Evolutionary conservation across 208 protist genomes (phyloP).

Genomic region (Tritrichomonas musculus): DNA sequence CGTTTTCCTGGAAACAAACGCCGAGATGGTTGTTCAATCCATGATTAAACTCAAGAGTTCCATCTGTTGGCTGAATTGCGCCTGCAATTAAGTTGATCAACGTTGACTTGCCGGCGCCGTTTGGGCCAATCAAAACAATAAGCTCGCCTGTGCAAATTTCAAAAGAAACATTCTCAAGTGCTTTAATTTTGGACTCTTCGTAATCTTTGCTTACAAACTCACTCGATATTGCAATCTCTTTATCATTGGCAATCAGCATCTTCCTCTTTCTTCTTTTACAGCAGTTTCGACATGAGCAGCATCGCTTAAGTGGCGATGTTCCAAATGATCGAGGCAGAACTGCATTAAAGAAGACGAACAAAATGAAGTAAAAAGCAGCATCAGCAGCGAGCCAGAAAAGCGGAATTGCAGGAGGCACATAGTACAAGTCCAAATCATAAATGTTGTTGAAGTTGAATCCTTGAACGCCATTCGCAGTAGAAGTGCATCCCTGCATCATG

Average conservation of each 20-base stretch:
- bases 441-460: background rate
- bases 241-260: background rate
- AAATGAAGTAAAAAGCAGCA: background rate
- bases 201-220: background rate
- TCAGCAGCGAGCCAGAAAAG: background rate
- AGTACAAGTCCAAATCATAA: too few species aligned
- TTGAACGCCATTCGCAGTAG: too few species aligned
- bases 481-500: background rate
- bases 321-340: background rate
- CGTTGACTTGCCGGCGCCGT: conserved; percentile 21
- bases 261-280: too few species aligned
- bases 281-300: background rate
- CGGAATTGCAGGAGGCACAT: background rate
- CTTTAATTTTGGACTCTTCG: background rate
- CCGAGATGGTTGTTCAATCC: background rate
- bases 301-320: background rate
- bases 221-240: background rate
- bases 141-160: background rate
- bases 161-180: background rate
- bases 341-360: background rate
- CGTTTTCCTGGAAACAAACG: background rate
- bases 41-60: background rate
- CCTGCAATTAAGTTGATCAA: background rate
- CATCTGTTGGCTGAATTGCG: background rate
- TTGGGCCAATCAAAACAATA: conserved; percentile 8